Percentiles rank a stretch among this genome's conserved stretches.
Conservation (phyloP, 495 filamentous ascomycete genomes). For the Oidiodendron maius region DNA sequence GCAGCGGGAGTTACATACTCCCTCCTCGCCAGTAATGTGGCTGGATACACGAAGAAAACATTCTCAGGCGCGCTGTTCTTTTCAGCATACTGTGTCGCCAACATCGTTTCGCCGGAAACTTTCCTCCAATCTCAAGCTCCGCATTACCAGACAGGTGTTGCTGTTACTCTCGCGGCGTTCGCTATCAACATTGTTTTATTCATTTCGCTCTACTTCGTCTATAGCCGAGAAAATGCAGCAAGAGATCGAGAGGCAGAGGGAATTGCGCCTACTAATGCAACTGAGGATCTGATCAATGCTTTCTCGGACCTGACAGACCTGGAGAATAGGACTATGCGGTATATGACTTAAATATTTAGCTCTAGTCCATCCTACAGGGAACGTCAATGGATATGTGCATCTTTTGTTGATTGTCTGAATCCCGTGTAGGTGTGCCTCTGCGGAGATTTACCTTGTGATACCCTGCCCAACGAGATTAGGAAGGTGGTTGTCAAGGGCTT, state of each 20-base stretch:
- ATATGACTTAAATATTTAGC: too few relatives aligned
- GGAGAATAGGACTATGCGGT: background rate
- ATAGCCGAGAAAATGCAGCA: background rate
- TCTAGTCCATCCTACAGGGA: too few relatives aligned
- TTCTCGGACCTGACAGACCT: slow-evolving; percentile 2
- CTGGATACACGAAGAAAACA: slow-evolving; percentile 13
- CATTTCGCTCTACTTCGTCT: background rate
- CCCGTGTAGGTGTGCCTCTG: too few relatives aligned
- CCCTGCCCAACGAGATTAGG: too few relatives aligned
- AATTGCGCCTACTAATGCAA: background rate
- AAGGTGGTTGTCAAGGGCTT: too few relatives aligned
- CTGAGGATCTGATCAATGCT: background rate
- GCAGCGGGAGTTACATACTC: background rate
- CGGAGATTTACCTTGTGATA: too few relatives aligned
- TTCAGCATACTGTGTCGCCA: slow-evolving; percentile 3
- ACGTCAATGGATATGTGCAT: too few relatives aligned
- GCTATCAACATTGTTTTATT: background rate
- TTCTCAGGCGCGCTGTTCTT: slow-evolving; percentile 5
- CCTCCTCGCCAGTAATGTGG: slow-evolving; percentile 2
- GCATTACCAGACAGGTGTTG: background rate
- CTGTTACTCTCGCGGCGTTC: background rate
- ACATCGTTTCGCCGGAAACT: slow-evolving; percentile 6
- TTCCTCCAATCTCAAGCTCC: slow-evolving; percentile 2
- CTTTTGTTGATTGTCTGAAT: too few relatives aligned
- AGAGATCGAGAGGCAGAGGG: slow-evolving; percentile 1